Conservation (phyloP, 2,329 filamentous ascomycete genomes). For the Microsporum ferrugineum region DNA sequence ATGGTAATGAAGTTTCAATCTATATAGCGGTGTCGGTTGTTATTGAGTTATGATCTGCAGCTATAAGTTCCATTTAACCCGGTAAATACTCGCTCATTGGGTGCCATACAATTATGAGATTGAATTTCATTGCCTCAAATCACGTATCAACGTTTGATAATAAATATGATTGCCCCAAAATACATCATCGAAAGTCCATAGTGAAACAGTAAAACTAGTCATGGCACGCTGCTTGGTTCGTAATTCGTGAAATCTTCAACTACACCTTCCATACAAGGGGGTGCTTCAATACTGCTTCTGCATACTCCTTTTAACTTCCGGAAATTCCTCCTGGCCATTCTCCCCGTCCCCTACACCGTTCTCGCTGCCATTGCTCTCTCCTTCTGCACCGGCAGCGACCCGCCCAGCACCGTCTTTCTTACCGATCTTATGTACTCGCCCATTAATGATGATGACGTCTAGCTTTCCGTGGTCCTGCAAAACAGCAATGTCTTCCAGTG, state of each 20-base stretch:
- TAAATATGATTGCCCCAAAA: not conserved
- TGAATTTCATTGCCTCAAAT: not conserved
- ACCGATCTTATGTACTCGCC: conserved; percentile 34
- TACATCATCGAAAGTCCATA: not conserved
- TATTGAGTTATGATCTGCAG: not conserved
- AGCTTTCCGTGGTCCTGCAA: conserved; percentile 36
- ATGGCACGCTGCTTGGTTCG: not conserved
- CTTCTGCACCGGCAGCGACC: not conserved
- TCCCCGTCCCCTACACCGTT: not conserved
- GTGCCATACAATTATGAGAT: too few relatives aligned
- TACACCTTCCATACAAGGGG: not conserved
- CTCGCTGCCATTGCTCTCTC: not conserved
- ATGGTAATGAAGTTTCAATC: too few relatives aligned
- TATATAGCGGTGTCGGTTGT: too few relatives aligned
- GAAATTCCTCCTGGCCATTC: conserved; percentile 5
- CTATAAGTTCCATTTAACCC: not conserved
- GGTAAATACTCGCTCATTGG: not conserved
- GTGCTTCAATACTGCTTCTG: conserved; percentile 7
- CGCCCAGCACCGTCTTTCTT: conserved; percentile 13
- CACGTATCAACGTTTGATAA: not conserved
- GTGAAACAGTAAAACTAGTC: not conserved
- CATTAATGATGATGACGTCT: conserved; percentile 40
- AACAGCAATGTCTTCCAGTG: conserved; percentile 32
- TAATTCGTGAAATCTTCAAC: not conserved
- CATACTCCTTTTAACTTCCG: conserved; percentile 10